Conservation (phyloP, 2,329 filamentous ascomycete species). For the Lizonia empirigonia region DNA sequence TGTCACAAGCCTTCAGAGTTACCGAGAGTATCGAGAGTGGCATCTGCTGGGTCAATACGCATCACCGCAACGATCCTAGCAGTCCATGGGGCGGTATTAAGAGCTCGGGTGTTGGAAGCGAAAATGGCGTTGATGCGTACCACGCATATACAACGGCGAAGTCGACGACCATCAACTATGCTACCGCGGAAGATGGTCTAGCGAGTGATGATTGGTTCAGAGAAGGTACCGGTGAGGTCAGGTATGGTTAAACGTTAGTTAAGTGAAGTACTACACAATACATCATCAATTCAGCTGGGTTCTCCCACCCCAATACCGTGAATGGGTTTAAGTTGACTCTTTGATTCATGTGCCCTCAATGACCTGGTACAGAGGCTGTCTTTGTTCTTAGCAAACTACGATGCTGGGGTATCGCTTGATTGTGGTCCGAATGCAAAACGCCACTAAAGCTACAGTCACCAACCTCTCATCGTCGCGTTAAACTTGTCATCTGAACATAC, state of each 20-base stretch:
- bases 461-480: too few relatives aligned
- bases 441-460: too few relatives aligned
- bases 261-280: not conserved
- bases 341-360: too few relatives aligned
- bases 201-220: constrained; percentile 71
- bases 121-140: constrained; percentile 67
- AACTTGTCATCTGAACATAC: too few relatives aligned
- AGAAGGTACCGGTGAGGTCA: constrained; percentile 61
- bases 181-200: constrained; percentile 58
- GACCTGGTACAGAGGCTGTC: too few relatives aligned
- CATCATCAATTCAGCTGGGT: too few relatives aligned
- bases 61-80: constrained; percentile 74
- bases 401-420: too few relatives aligned
- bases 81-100: constrained; percentile 72
- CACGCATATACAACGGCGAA: constrained; percentile 59
- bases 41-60: constrained; percentile 58
- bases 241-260: constrained; percentile 58
- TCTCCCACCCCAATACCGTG: too few relatives aligned
- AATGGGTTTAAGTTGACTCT: too few relatives aligned
- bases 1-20: constrained; percentile 56
- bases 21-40: constrained; percentile 56
- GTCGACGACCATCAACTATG: constrained; percentile 74
- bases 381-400: too few relatives aligned
- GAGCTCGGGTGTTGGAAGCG: constrained; percentile 69
- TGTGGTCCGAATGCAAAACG: too few relatives aligned